Base-by-base conservation (phyloP, 176 grass and related monocot genomes). In the Paspalum vaginatum region DNA sequence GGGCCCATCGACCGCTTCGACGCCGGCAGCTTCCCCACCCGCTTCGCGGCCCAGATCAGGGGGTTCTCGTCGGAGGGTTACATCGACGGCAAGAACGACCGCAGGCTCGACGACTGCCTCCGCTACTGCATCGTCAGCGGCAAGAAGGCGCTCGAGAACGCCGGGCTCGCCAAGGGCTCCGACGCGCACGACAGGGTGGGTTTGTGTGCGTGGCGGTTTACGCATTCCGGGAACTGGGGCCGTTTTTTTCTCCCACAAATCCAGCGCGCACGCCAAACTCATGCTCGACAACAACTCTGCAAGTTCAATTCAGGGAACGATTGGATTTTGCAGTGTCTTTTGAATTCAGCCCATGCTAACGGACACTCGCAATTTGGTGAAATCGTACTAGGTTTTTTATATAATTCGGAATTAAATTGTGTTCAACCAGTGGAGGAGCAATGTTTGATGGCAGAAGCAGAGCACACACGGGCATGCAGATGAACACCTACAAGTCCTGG, bases 71-170 rank as follows among this genome's bases (percentile, higher is more conserved):
- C 94, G 56, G 94, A 97, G 88, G 94, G 91, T 0, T 97, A 92
- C 80, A 97, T 97, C 81, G 94, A 97, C 46, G 87, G 87, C 4
- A 90, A 97, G 85, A 90, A 92, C 66, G 91, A 97, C 75, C 87
- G 87, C 15, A 41, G 89, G 13, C 85, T 94, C 18, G 94, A 97
- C 64, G 89, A 92, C 84, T 97, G 87, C 89, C 82, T 94, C 72
- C 93, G 87, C 8, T 97, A 94, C 83, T 94, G 94, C 87, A 74
- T 97, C 71, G 94, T 97, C 68, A 91, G 89, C 68, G 94, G 94
- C 49, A 97, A 97, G 89, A 97, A 97, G 87, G 87, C 87, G 40
- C 85, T 97, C 67, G 92, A 94, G 79, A 58, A 68, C 37, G 85
- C 89, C 3, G 85, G 63, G 3, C 76, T 97, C 68, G 76, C 56